Percentiles rank a stretch among this genome's conserved stretches.
Conservation (phyloP, 306 rosid species). For the Corylus avellana region DNA sequence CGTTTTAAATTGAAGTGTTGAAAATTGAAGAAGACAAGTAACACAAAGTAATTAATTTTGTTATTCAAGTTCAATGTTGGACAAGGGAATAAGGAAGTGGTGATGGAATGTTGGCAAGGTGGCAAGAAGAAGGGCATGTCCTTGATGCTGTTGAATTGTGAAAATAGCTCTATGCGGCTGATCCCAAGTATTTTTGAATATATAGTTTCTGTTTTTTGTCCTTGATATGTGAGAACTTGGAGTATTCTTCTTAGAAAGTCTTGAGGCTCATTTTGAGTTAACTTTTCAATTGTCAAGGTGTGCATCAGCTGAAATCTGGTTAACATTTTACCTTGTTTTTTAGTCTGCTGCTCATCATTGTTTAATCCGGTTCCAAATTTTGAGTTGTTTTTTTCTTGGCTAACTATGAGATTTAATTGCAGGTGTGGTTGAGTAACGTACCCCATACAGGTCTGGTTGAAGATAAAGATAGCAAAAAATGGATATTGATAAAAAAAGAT, state of each 20-base stretch:
- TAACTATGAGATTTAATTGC: constrained; percentile 32
- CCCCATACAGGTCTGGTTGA: constrained; percentile 81
- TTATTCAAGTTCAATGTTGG: background rate
- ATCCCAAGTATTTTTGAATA: background rate
- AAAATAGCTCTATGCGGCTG: background rate
- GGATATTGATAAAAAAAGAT: constrained; percentile 65
- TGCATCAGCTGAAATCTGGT: constrained; percentile 9
- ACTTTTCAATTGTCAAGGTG: background rate
- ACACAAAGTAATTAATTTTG: background rate
- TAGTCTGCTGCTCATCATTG: background rate
- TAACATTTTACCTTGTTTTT: background rate
- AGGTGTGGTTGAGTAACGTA: constrained; percentile 91
- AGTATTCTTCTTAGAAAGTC: background rate
- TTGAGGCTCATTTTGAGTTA: background rate
- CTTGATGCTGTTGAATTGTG: background rate
- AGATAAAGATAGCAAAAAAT: constrained; percentile 86
- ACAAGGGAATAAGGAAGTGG: too few species aligned
- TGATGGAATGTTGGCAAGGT: too few species aligned
- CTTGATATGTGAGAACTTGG: background rate
- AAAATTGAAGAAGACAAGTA: background rate
- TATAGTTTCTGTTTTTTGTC: background rate
- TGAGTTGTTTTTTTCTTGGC: constrained; percentile 3
- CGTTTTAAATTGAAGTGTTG: background rate
- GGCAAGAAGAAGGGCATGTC: background rate
- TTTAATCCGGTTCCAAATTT: background rate